Conservation (phyloP, 192 early-diverging fungal species). For the Mortierella antarctica region DNA sequence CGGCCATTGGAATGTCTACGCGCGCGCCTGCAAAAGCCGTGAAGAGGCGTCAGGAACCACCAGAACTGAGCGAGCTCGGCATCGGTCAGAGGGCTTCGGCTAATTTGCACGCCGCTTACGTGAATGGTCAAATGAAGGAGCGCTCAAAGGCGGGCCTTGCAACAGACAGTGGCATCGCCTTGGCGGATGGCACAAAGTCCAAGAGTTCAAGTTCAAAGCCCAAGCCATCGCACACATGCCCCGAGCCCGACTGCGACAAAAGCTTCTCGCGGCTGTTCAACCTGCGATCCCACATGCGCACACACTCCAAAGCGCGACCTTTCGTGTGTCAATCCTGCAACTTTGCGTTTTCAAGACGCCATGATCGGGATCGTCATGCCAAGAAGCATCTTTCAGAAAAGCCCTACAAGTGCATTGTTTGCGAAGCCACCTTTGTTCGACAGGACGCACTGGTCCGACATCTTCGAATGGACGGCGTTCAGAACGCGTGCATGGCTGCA, state of each 20-base stretch:
- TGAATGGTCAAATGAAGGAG: slow-evolving; percentile 38
- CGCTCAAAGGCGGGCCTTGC: slow-evolving; percentile 31
- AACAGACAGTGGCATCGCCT: slow-evolving; percentile 5
- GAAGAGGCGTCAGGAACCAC: slow-evolving; percentile 41
- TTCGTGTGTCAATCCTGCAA: slow-evolving; percentile 74
- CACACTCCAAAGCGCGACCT: slow-evolving; percentile 78
- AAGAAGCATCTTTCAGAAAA: slow-evolving; percentile 71
- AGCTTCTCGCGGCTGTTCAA: slow-evolving; percentile 88
- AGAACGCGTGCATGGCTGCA: slow-evolving; percentile 50
- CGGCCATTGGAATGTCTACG: too few species aligned
- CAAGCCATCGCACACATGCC: slow-evolving; percentile 59
- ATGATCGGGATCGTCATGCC: slow-evolving; percentile 82
- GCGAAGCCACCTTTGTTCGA: slow-evolving; percentile 54
- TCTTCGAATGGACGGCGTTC: slow-evolving; percentile 50
- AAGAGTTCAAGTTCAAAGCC: slow-evolving; percentile 27
- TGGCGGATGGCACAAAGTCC: slow-evolving; percentile 1
- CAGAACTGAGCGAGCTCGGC: slow-evolving; percentile 48
- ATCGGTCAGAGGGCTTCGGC: slow-evolving; percentile 50
- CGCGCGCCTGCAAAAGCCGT: background rate
- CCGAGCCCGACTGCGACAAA: slow-evolving; percentile 80
- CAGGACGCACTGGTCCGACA: slow-evolving; percentile 50
- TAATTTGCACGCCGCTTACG: slow-evolving; percentile 49
- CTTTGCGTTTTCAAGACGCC: slow-evolving; percentile 78
- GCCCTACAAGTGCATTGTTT: slow-evolving; percentile 70
- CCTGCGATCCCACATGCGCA: slow-evolving; percentile 81